These are phyloP conservation scores for Xylariaceae sp. DNA, from an alignment of 2,329 filamentous ascomycete species.

Conservation along the genomic window DNA sequence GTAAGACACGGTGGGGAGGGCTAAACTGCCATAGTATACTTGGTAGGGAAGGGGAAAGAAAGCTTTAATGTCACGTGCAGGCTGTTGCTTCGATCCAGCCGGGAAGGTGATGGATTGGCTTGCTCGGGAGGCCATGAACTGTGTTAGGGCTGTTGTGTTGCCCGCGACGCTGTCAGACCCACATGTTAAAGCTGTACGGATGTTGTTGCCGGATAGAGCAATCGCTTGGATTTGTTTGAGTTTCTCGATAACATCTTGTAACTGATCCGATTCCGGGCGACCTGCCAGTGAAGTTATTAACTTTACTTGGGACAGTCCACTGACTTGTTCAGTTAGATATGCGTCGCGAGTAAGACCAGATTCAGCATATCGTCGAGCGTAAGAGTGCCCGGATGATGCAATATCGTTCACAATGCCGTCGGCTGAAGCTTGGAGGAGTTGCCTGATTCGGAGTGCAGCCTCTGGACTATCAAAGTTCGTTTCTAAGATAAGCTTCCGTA, in stretches of 20 bases:
- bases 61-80: constrained; percentile 57
- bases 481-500: constrained; percentile 73
- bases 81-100: constrained; percentile 29
- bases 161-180: constrained; percentile 62
- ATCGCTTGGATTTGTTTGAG: constrained; percentile 79
- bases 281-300: constrained; percentile 73
- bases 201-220: constrained; percentile 61
- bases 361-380: constrained; percentile 77
- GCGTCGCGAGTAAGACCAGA: constrained; percentile 68
- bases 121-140: constrained; percentile 63
- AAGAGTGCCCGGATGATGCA: constrained; percentile 83
- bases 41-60: constrained; percentile 96
- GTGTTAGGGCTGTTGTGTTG: constrained; percentile 66
- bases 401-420: constrained; percentile 90
- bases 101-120: constrained; percentile 36
- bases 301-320: constrained; percentile 84
- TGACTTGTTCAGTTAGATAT: constrained; percentile 74
- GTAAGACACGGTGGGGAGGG: constrained; percentile 79
- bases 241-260: constrained; percentile 72
- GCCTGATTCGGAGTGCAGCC: constrained; percentile 74
- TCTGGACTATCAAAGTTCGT: constrained; percentile 84
- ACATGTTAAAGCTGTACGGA: constrained; percentile 83
- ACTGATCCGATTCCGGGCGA: constrained; percentile 60
- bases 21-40: constrained; percentile 86
- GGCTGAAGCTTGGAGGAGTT: constrained; percentile 78